These are phyloP conservation scores for Oryza rufipogon DNA, from an alignment of 176 grass and related monocot genomes.

Conservation along the genomic window DNA sequence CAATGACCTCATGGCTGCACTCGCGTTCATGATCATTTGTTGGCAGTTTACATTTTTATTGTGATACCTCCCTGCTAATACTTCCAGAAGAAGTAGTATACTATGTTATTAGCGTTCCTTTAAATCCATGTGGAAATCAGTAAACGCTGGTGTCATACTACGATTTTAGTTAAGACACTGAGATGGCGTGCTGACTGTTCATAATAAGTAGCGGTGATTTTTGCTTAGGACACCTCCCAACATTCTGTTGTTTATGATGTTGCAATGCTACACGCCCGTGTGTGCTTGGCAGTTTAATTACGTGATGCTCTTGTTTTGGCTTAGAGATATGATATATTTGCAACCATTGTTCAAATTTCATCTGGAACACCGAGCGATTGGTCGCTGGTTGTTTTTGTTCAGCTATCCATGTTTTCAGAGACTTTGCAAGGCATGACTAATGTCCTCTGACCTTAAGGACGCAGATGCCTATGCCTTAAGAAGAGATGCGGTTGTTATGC, in stretches of 20 bases:
- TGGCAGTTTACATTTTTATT: not conserved
- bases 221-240: not conserved
- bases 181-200: not conserved
- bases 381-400: not conserved
- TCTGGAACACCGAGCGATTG: not conserved
- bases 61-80: constrained; percentile 20
- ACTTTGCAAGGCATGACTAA: not conserved
- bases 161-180: not conserved
- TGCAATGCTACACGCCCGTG: not conserved
- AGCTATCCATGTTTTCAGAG: not conserved
- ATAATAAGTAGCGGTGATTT: constrained; percentile 37
- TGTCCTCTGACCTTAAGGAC: not conserved
- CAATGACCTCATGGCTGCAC: not conserved
- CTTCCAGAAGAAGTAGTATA: constrained; percentile 21
- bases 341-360: not conserved
- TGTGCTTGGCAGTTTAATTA: not conserved
- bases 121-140: not conserved
- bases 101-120: constrained; percentile 9
- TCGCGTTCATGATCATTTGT: not conserved
- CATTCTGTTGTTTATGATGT: not conserved
- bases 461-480: no score
- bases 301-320: not conserved
- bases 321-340: not conserved
- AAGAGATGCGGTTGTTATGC: not conserved
- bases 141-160: not conserved